These are phyloP conservation scores for Debaryomycetaceae sp. DNA, from an alignment of 1,139 yeast species.

Conservation along the genomic window DNA sequence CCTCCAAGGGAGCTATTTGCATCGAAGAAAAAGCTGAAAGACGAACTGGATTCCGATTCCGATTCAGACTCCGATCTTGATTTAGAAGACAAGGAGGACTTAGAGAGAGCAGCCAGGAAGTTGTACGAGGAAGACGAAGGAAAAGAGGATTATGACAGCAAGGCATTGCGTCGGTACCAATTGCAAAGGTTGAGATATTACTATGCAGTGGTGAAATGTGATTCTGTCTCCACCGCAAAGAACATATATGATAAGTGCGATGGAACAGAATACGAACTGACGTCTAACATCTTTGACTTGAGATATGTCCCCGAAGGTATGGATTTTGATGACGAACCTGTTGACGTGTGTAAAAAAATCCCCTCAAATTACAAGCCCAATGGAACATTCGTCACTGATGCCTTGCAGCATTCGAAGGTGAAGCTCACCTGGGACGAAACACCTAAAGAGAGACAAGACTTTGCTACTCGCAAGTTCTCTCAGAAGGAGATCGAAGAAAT, in stretches of 20 bases:
- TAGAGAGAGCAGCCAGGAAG: conserved; percentile 57
- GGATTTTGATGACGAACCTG: conserved; percentile 71
- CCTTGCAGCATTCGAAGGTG: conserved; percentile 89
- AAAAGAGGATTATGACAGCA: conserved; percentile 68
- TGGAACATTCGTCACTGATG: conserved; percentile 80
- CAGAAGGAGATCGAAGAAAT: conserved; percentile 92
- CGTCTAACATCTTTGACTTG: conserved; percentile 90
- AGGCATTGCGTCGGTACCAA: conserved; percentile 73
- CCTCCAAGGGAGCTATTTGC: conserved; percentile 85
- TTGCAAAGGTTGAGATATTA: conserved; percentile 83
- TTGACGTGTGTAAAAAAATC: conserved; percentile 68
- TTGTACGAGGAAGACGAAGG: conserved; percentile 71
- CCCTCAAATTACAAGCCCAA: conserved; percentile 83
- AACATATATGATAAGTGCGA: conserved; percentile 82
- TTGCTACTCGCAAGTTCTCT: conserved; percentile 78
- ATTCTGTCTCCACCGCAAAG: conserved; percentile 67
- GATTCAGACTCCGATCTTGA: conserved; percentile 51
- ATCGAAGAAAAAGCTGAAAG: conserved; percentile 27
- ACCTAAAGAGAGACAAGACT: conserved; percentile 80
- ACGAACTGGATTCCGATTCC: conserved; percentile 34
- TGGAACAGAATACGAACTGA: conserved; percentile 93
- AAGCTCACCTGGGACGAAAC: conserved; percentile 98
- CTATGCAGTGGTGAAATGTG: conserved; percentile 91
- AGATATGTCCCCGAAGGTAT: conserved; percentile 91
- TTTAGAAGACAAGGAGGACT: conserved; percentile 37